Percentiles rank a stretch among this genome's conserved stretches.
Conservation (phyloP, 805 yeast species). For the Lipomyces yamanashiensis region DNA sequence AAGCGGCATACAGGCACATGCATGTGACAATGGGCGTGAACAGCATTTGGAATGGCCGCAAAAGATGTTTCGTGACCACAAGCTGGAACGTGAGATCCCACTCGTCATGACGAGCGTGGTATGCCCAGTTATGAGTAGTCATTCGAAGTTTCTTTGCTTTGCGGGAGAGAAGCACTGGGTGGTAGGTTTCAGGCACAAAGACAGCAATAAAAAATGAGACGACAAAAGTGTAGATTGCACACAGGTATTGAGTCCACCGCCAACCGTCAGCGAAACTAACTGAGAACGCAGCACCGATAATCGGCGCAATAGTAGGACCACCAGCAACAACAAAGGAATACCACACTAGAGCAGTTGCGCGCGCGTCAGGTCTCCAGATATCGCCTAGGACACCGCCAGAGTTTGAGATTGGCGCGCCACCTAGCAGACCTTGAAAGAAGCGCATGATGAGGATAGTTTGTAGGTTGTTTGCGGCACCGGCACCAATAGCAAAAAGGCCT, state of each 20-base stretch:
- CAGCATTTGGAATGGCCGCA: constrained; percentile 80
- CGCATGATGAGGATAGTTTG: constrained; percentile 67
- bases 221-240: constrained; percentile 67
- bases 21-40: constrained; percentile 54
- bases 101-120: constrained; percentile 93
- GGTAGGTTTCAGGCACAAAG: constrained; percentile 51
- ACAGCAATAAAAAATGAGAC: constrained; percentile 51
- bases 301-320: constrained; percentile 54
- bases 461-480: constrained; percentile 53
- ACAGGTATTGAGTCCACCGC: constrained; percentile 88
- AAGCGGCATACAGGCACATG: constrained; percentile 52
- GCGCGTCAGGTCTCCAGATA: constrained; percentile 53
- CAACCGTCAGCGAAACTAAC: constrained; percentile 58
- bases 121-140: constrained; percentile 79
- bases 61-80: constrained; percentile 69
- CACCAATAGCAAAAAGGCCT: constrained; percentile 36
- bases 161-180: constrained; percentile 53
- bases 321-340: constrained; percentile 55
- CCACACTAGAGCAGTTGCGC: constrained; percentile 59
- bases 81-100: constrained; percentile 71
- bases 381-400: constrained; percentile 83
- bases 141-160: constrained; percentile 58
- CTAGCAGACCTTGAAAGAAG: constrained; percentile 74
- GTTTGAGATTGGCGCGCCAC: constrained; percentile 81
- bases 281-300: constrained; percentile 67